Conservation (phyloP, 2,329 filamentous ascomycete species). For the Pochonia chlamydosporia region DNA sequence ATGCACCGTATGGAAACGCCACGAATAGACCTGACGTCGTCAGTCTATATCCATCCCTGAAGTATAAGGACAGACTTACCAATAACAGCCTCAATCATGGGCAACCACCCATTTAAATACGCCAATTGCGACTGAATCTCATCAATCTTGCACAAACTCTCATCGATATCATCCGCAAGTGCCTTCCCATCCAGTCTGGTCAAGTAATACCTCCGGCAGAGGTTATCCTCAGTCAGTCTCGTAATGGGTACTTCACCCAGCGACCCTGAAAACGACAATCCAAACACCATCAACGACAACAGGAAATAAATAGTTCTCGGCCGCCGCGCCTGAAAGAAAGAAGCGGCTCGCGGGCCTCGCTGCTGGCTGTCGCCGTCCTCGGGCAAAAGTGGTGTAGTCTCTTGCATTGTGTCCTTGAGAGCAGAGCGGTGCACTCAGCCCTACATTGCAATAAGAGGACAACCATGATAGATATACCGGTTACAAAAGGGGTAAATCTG, state of each 20-base stretch:
- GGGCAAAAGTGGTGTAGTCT: no score
- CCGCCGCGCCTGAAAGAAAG: background rate
- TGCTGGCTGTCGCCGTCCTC: no score
- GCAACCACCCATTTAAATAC: constrained; percentile 3
- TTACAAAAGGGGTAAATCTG: no score
- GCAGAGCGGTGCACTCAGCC: no score
- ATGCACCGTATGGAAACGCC: constrained; percentile 7
- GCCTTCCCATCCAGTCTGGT: background rate
- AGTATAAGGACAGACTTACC: constrained; percentile 3
- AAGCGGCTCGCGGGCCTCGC: no score
- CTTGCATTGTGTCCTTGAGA: no score
- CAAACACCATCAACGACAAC: constrained; percentile 6
- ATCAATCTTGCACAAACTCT: constrained; percentile 4
- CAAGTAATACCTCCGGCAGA: constrained; percentile 4
- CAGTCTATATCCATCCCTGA: background rate
- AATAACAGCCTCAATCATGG: constrained; percentile 7
- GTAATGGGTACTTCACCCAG: constrained; percentile 7
- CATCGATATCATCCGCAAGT: background rate
- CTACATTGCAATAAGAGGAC: no score
- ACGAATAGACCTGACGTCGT: background rate
- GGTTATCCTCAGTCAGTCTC: constrained; percentile 3
- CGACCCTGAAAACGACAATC: constrained; percentile 1
- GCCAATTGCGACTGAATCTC: constrained; percentile 6
- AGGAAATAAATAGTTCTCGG: background rate
- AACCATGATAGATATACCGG: no score